Base-by-base conservation (phyloP, 306 rosid genomes). In the Potentilla sterilis region DNA sequence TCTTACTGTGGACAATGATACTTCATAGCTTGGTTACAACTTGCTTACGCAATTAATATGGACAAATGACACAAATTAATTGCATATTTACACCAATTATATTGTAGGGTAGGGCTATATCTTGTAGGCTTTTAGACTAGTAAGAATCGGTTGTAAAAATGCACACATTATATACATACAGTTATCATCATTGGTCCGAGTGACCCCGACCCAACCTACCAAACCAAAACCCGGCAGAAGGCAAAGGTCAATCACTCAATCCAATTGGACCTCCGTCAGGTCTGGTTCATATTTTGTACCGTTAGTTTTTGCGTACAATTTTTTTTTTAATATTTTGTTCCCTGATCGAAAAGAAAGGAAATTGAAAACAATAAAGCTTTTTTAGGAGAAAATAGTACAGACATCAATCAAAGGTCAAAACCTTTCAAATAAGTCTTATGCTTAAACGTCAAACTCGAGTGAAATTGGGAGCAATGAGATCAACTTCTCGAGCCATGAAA, bases 401-500 rank as follows among this genome's bases (percentile, higher is more conserved):
- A 59, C 19, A 28, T 28, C 38, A 5, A 59, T 37, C 24, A 57
- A 8, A 55, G 34, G 32, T 28, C 52, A 59, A 67, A 77, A 28
- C 28, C 28, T 42, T 10, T 80, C 57, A 32, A 4, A 34, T 0
- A 24, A 32, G 13, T 18, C 22, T 74, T 75, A 3, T 7, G 11
- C 28, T 49, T 49, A 22, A 70, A 66, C 0, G 15, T 35, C 62
- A 37, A 79, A 61, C 65, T 69, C 70, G 44, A 42, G 46, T 81
- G 34, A 68, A 67, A 46, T 10, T n/a, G 49, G 47, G 13, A 28
- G 22, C 48, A 38, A 75, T 48, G 15, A 40, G 46, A 79, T 14
- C 34, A 75, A 82, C 75, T 73, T 78, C 24, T 61, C 55, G 22
- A 44, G 72, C 61, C 59, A 72, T 24, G 44, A 77, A 72, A 75